phyloP scores from a whole-genome alignment of 805 yeast species.

The Cyberlindnera galapagoensis region DNA sequence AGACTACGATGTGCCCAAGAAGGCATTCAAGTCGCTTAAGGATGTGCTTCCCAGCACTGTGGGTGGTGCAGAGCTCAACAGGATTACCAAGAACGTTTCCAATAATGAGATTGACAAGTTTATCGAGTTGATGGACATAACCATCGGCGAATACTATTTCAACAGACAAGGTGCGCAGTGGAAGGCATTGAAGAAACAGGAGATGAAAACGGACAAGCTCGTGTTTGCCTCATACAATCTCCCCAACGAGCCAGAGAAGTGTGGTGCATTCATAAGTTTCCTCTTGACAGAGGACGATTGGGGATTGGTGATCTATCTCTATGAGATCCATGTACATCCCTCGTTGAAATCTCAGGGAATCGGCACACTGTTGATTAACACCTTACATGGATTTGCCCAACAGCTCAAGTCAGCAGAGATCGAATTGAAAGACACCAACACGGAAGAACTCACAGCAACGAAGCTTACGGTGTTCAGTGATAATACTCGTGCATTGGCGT shows the following conservation, averaged over 20 bases:
- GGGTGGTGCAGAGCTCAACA: not conserved
- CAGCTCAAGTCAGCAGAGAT: constrained; percentile 1
- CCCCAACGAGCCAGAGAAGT: constrained; percentile 3
- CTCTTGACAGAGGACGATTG: constrained; percentile 36
- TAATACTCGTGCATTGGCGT: constrained; percentile 34
- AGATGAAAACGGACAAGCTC: constrained; percentile 27
- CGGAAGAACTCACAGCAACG: constrained; percentile 9
- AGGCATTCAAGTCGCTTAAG: not conserved
- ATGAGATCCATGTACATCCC: constrained; percentile 46
- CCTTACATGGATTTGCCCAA: constrained; percentile 30
- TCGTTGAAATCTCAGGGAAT: constrained; percentile 28
- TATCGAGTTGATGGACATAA: constrained; percentile 5
- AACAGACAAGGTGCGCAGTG: constrained; percentile 16
- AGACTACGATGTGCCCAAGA: constrained; percentile 1
- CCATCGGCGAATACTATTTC: constrained; percentile 14
- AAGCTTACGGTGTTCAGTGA: constrained; percentile 45
- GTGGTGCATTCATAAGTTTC: constrained; percentile 41
- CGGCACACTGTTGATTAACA: constrained; percentile 34
- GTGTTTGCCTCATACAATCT: constrained; percentile 12
- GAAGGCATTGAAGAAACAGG: constrained; percentile 37
- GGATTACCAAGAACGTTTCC: not conserved
- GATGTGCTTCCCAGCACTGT: not conserved
- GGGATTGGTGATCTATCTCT: constrained; percentile 40
- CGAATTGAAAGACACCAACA: constrained; percentile 2
- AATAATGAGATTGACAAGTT: not conserved